These are phyloP conservation scores for Akanthomyces lecanii DNA, from an alignment of 2,329 filamentous ascomycete species.

Conservation along the genomic window DNA sequence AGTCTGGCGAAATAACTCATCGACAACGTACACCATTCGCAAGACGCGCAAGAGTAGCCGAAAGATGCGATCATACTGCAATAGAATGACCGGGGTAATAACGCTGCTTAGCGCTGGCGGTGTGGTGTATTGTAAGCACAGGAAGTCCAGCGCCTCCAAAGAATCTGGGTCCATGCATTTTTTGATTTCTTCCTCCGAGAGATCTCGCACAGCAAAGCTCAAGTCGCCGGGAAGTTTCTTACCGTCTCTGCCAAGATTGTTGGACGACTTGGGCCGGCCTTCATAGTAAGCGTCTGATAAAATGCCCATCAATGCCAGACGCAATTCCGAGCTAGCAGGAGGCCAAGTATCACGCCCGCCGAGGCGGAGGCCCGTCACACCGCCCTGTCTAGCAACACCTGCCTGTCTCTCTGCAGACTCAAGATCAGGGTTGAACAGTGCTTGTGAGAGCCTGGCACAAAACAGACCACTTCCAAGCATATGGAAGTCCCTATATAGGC, in stretches of 20 bases:
- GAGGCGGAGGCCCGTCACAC: constrained; percentile 76
- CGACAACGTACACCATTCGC: constrained; percentile 73
- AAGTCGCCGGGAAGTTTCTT: constrained; percentile 59
- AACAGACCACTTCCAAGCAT: constrained; percentile 83
- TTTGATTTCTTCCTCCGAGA: constrained; percentile 73
- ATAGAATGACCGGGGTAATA: constrained; percentile 64
- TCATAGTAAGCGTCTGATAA: constrained; percentile 65
- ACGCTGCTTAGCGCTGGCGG: constrained; percentile 67
- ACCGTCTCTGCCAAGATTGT: constrained; percentile 24
- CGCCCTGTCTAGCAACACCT: constrained; percentile 64
- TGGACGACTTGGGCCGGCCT: constrained; percentile 26
- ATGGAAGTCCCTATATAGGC: constrained; percentile 73
- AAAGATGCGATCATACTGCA: constrained; percentile 84
- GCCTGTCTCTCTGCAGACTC: constrained; percentile 70
- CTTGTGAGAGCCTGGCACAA: constrained; percentile 71
- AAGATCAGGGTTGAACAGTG: constrained; percentile 79
- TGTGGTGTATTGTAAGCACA: constrained; percentile 79
- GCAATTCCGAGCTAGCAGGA: constrained; percentile 88
- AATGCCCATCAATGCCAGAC: constrained; percentile 81
- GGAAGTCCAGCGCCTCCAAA: constrained; percentile 87
- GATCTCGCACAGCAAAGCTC: constrained; percentile 79
- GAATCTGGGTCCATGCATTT: constrained; percentile 78
- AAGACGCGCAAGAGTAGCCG: constrained; percentile 71
- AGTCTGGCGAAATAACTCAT: constrained; percentile 57
- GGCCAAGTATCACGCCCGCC: constrained; percentile 84